These are phyloP conservation scores for Backusella liffmaniae DNA, from an alignment of 192 early-diverging fungal genomes.

Conservation along the genomic window DNA sequence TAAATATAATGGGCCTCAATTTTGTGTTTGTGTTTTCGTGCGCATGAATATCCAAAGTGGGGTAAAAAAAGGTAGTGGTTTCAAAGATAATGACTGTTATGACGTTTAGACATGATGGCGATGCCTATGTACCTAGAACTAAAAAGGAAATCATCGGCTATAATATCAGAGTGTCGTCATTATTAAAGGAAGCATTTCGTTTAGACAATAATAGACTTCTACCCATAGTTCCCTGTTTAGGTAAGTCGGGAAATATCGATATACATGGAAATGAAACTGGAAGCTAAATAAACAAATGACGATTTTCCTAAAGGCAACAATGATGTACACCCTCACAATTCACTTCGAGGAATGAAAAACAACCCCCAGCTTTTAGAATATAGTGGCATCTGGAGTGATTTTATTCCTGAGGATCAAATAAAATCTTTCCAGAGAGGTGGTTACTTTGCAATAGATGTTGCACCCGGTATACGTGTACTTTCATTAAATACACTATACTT, in stretches of 20 bases:
- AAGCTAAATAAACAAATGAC: neutral
- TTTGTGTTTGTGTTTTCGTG: neutral
- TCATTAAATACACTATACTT: slow-evolving; percentile 77
- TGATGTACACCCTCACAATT: slow-evolving; percentile 71
- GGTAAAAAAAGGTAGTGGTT: neutral
- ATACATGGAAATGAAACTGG: neutral
- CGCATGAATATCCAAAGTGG: neutral
- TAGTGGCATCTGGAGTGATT: slow-evolving; percentile 53
- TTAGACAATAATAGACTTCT: slow-evolving; percentile 31
- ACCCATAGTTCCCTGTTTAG: slow-evolving; percentile 52
- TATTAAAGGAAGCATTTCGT: slow-evolving; percentile 49
- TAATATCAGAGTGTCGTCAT: slow-evolving; percentile 47
- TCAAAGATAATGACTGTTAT: neutral
- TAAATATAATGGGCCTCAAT: slow-evolving; percentile 15
- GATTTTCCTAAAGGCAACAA: slow-evolving; percentile 55
- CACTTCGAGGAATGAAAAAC: slow-evolving; percentile 25
- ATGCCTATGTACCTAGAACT: slow-evolving; percentile 59
- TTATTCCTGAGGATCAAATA: slow-evolving; percentile 62
- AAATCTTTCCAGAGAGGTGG: slow-evolving; percentile 64
- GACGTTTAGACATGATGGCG: slow-evolving; percentile 64
- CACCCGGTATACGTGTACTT: slow-evolving; percentile 51
- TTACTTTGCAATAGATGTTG: slow-evolving; percentile 62
- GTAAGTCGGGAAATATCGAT: slow-evolving; percentile 5
- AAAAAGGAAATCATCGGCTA: slow-evolving; percentile 59
- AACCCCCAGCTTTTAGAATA: slow-evolving; percentile 48